Evolutionary conservation across 495 filamentous ascomycete species (phyloP), one percentile per base, ranked within the genome.

Genomic region (Trichoderma reesei): DNA sequence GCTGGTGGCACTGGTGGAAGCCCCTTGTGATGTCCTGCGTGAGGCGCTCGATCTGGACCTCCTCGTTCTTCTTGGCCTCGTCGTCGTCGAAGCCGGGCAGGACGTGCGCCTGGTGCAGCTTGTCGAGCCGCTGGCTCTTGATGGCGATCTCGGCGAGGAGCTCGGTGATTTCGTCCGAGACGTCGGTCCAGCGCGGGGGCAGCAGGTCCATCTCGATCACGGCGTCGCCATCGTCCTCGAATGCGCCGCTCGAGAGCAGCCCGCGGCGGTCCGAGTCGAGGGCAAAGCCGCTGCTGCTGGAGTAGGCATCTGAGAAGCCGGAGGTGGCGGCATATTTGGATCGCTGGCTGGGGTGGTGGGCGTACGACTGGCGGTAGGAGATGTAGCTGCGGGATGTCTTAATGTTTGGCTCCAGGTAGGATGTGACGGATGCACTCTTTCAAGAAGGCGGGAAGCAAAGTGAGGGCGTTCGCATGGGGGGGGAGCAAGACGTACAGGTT

Each of bases 121-220:
- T 88, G 70, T 98, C 94, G 20, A 98, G 83, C 59, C 86, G 86
- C 63, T 87, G 82, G 59, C 90, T 90, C 74, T 96, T 91, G 65
- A 81, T 84, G 63, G 90, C 88, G 66, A 98, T 90, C 63, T 88
- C 86, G 63, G 82, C 79, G n/a, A 98, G 80, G 18, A 88, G 72
- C 41, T 96, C 90, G 8, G 88, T 86, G 59, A 98, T 91, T 71
- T 98, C 92, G 68, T 97, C 94, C 70, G 90, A 91, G 64, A 97
- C 81, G 76, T 98, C 95, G 64, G 91, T 86, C 95, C 94, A 98
- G 62, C 93, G 87, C 44, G 95, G 94, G 0, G 94, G 95, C 10
- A 98, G 82, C 13, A 96, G 79, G 75, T 97, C 93, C 94, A 98
- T 98, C 79, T 98, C 94, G 67, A 98, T 98, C 61, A 98, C 85